Evolutionary conservation across 495 filamentous ascomycete species (phyloP), one percentile per base, ranked within the genome.

Genomic region (Penicillium canescens): DNA sequence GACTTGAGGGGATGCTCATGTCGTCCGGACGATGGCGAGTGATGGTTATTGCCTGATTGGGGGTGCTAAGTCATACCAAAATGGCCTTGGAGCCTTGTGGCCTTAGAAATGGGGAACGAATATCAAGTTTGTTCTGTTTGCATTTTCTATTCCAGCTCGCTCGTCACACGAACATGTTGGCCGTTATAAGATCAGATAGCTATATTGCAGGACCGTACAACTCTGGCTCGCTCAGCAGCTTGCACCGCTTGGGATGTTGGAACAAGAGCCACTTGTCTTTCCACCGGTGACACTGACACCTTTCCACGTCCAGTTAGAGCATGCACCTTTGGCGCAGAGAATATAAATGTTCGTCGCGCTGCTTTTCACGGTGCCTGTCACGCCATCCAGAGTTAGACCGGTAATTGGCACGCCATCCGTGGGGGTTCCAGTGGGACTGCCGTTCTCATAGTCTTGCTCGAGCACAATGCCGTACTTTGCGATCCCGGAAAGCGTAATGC

Each of bases 401-500:
- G 79, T 84, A 50, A 88, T 85, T 0, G 79, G 75, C 26, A 87
- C 77, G 18, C 84, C 83, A 47, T 55, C 77, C 0, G 84, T 85
- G 14, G 84, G 78, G 11, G 57, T 80, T 13, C 83, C 83, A 26
- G 79, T 84, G 4, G 77, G 82, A 51, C 68, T 69, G 20, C 84
- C 84, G 56, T 84, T 85, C 67, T 80, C 65, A 55, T 87, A 89
- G 65, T 86, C 83, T 65, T 89, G 86, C 67, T 88, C 69, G 39
- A 89, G 81, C 49, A 85, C 73, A 46, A 89, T 80, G 50, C 84
- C 86, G 59, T 86, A 83, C 18, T 78, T 77, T 34, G 75, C 70
- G 63, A 86, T 86, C 28, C 67, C 65, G 37, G 71, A 73, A 3
- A 87, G 74, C 5, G 68, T 75, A 65, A 87, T 85, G 54, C 78